Percentiles rank a stretch among this genome's conserved stretches.
phyloP scores from a whole-genome alignment of 441 rosid species.

The Mallotus repandus region DNA sequence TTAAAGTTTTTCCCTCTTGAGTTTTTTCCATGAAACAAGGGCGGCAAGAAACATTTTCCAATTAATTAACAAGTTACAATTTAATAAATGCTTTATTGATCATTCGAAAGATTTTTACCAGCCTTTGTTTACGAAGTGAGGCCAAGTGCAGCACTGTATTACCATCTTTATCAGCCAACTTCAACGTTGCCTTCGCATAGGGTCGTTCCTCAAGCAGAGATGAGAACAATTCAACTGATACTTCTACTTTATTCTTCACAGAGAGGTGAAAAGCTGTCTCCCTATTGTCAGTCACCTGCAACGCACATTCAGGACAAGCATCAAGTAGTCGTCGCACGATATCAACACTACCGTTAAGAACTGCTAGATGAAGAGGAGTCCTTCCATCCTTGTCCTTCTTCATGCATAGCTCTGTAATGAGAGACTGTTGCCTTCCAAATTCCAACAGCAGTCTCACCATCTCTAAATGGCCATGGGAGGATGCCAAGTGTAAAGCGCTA shows the following conservation, averaged over 20 bases:
- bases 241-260: neutral
- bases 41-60: too few relatives aligned
- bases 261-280: conserved; percentile 8
- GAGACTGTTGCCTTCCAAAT: neutral
- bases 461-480: neutral
- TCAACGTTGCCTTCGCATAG: neutral
- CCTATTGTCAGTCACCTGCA: neutral
- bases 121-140: neutral
- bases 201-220: neutral
- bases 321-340: neutral
- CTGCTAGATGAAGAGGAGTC: conserved; percentile 18
- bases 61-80: too few relatives aligned
- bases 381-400: neutral
- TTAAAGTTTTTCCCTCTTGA: too few relatives aligned
- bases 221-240: neutral
- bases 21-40: too few relatives aligned
- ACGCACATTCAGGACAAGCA: conserved; percentile 13
- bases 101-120: too few relatives aligned
- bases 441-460: neutral
- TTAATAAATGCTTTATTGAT: neutral
- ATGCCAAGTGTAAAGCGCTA: conserved; percentile 22
- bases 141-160: conserved; percentile 14
- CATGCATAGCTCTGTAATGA: neutral
- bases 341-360: neutral
- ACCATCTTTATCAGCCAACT: conserved; percentile 6